A percentile compares a stretch with the other conserved stretches of the same genome.
These are phyloP conservation scores for Saccharomycopsis sp. DNA, from an alignment of 805 yeast species.

Conservation along the genomic window DNA sequence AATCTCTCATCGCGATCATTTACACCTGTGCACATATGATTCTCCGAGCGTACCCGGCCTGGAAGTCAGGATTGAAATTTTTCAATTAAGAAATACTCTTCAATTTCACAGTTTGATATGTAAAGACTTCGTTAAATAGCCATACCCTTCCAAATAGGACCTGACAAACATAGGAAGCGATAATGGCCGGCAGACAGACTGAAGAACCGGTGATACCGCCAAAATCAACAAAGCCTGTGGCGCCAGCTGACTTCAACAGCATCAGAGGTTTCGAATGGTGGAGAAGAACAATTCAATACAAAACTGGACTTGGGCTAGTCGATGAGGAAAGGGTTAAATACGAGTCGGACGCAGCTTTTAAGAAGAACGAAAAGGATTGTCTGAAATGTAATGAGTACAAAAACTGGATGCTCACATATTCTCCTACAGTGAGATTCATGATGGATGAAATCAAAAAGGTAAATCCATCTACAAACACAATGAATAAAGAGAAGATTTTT, in stretches of 20 bases:
- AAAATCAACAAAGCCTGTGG: conserved; percentile 8
- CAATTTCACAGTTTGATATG: too few species aligned
- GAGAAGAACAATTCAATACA: conserved; percentile 64
- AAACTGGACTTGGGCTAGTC: conserved; percentile 60
- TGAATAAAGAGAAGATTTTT: conserved; percentile 49
- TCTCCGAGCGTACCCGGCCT: background rate
- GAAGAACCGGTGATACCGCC: background rate
- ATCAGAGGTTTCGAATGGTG: conserved; percentile 67
- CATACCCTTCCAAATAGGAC: background rate
- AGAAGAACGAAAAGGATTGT: conserved; percentile 49
- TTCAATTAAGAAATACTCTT: background rate
- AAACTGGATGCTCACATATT: conserved; percentile 71
- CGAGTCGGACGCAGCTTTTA: conserved; percentile 45
- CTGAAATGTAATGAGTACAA: conserved; percentile 62
- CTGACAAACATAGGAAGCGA: background rate
- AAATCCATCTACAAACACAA: conserved; percentile 27
- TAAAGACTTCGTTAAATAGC: too few species aligned
- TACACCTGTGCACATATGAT: too few species aligned
- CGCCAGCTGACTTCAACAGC: conserved; percentile 18
- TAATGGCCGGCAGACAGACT: background rate
- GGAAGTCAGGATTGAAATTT: background rate
- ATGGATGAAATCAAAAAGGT: conserved; percentile 69
- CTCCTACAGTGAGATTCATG: conserved; percentile 87
- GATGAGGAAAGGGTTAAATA: conserved; percentile 47
- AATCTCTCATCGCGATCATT: background rate